These are phyloP conservation scores for Trichophyton schoenleinii DNA, from an alignment of 2,329 filamentous ascomycete species.

Conservation along the genomic window DNA sequence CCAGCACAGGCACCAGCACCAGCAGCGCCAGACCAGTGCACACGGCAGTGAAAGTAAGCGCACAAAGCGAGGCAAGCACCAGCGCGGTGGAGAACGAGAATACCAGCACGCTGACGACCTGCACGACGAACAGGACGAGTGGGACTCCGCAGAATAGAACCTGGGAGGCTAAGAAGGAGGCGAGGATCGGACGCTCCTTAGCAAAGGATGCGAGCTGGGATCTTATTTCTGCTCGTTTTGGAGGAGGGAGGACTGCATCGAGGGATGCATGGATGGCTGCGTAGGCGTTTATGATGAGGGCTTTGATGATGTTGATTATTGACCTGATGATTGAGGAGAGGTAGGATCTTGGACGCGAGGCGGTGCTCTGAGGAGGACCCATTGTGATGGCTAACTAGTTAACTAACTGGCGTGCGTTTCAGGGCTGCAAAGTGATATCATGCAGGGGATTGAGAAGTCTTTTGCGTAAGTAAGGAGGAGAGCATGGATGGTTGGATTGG, in stretches of 20 bases:
- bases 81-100: slow-evolving; percentile 52
- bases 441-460: not conserved
- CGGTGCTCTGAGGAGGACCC: not conserved
- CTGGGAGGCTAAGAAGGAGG: slow-evolving; percentile 56
- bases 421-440: not conserved
- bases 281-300: slow-evolving; percentile 4
- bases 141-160: slow-evolving; percentile 54
- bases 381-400: not conserved
- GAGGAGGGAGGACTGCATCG: slow-evolving; percentile 46
- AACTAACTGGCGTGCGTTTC: not conserved
- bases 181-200: slow-evolving; percentile 52
- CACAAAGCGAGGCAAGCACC: slow-evolving; percentile 38
- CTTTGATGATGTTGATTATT: slow-evolving; percentile 3
- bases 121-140: slow-evolving; percentile 54
- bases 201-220: slow-evolving; percentile 45
- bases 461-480: not conserved
- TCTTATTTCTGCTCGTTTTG: slow-evolving; percentile 47
- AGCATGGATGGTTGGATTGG: not conserved
- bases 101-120: slow-evolving; percentile 49
- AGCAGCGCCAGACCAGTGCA: slow-evolving; percentile 55
- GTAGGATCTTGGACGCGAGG: not conserved
- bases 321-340: not conserved
- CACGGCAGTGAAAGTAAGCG: slow-evolving; percentile 52
- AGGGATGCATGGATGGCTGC: slow-evolving; percentile 20
- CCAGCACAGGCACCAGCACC: slow-evolving; percentile 55